Evolutionary conservation across 306 rosid species (phyloP).

Genomic region (Corylus americana): DNA sequence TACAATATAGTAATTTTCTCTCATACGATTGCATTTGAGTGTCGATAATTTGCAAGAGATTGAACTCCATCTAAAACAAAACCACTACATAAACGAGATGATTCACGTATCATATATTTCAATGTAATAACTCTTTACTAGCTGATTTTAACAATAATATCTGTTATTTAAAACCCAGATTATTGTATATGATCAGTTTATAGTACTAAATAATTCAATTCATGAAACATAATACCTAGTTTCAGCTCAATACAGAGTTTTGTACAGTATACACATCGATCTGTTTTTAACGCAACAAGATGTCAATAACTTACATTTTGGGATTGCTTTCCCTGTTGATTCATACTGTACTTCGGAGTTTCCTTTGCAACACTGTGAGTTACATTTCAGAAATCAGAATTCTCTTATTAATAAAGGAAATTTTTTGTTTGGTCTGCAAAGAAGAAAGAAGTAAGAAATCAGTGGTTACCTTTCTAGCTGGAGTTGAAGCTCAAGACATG

Average conservation of each 20-base stretch:
- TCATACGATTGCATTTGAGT: conserved; percentile 2
- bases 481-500: conserved; percentile 86
- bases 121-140: neutral
- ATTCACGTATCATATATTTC: neutral
- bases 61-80: neutral
- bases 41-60: neutral
- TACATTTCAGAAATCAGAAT: conserved; percentile 27
- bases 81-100: neutral
- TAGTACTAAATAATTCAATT: neutral
- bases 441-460: conserved; percentile 2
- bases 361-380: conserved; percentile 62
- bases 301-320: conserved; percentile 53
- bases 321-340: conserved; percentile 55
- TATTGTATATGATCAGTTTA: neutral
- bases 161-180: neutral
- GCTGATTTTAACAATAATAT: neutral
- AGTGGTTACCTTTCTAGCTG: conserved; percentile 72
- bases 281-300: neutral
- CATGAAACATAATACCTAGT: neutral
- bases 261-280: neutral
- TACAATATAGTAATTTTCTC: neutral
- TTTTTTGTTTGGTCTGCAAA: conserved; percentile 3
- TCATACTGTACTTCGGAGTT: conserved; percentile 42
- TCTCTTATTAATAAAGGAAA: conserved; percentile 1
- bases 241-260: neutral